Conservation (phyloP, 805 yeast genomes). For the Cyberlindnera euphorbiae region DNA sequence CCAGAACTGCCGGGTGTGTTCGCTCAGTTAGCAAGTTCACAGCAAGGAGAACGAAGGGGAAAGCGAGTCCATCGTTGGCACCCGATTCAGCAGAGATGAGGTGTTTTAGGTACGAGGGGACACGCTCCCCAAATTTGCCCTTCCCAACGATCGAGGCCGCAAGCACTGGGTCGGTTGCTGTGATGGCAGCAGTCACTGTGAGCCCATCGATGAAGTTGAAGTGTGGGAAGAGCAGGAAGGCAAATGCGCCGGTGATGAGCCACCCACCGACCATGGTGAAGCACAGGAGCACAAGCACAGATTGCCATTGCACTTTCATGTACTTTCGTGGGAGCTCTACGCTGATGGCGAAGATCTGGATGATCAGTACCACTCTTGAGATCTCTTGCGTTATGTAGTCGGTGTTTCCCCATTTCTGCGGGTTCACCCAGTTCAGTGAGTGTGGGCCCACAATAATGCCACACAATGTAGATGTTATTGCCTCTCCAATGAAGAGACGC, state of each 20-base stretch:
- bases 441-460: constrained; percentile 89
- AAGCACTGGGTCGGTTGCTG: constrained; percentile 91
- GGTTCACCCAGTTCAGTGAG: constrained; percentile 76
- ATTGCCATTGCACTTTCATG: constrained; percentile 76
- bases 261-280: constrained; percentile 92
- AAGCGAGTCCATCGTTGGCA: constrained; percentile 93
- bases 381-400: constrained; percentile 79
- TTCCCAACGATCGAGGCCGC: constrained; percentile 95
- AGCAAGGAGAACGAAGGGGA: constrained; percentile 76
- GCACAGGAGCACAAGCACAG: constrained; percentile 64
- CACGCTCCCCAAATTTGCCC: constrained; percentile 85
- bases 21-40: constrained; percentile 61
- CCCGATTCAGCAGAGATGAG: constrained; percentile 81
- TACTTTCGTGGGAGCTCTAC: constrained; percentile 88
- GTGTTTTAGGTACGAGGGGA: constrained; percentile 85
- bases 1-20: constrained; percentile 59
- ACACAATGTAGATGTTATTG: constrained; percentile 77
- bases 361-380: constrained; percentile 73
- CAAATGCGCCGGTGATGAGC: constrained; percentile 73
- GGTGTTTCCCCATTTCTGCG: constrained; percentile 76
- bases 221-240: constrained; percentile 73
- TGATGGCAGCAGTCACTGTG: constrained; percentile 77
- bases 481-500: constrained; percentile 81
- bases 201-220: constrained; percentile 68
- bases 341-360: constrained; percentile 90